Conservation (phyloP, 148 eudicot genomes). For the Vaccinium corymbosum region DNA sequence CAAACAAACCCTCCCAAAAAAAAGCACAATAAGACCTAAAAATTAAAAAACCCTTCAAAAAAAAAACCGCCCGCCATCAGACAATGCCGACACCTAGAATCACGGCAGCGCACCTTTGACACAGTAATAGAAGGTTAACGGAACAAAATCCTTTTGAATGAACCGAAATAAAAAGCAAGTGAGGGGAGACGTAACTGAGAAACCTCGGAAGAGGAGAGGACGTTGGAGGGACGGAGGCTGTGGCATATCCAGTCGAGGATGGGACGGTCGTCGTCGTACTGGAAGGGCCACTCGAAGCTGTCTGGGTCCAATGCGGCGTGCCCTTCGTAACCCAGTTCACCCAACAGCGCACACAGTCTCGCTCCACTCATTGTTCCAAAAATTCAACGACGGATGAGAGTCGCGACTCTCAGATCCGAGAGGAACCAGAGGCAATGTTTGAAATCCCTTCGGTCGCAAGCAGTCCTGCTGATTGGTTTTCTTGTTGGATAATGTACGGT, state of each 20-base stretch:
- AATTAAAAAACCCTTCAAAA: background rate
- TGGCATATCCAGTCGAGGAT: conserved; percentile 92
- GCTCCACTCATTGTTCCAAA: conserved; percentile 60
- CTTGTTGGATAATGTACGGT: too few relatives aligned
- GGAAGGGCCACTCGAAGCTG: conserved; percentile 98
- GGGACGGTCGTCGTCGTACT: conserved; percentile 90
- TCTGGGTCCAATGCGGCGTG: conserved; percentile 67
- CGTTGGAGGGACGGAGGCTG: conserved; percentile 87
- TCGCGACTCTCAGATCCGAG: conserved; percentile 2
- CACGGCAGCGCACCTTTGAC: background rate
- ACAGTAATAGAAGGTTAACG: background rate
- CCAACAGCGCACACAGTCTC: conserved; percentile 55
- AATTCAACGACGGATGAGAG: background rate
- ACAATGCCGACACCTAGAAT: background rate
- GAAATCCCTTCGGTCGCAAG: background rate
- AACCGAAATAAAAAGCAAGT: conserved; percentile 4
- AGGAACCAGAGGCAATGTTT: background rate
- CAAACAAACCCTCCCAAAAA: background rate
- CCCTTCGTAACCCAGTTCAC: conserved; percentile 75
- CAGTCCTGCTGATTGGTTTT: background rate
- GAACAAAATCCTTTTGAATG: background rate
- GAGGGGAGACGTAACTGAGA: conserved; percentile 51
- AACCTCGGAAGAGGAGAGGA: conserved; percentile 79
- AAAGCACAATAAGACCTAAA: background rate
- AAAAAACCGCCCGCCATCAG: background rate